phyloP scores from a whole-genome alignment of 805 yeast genomes.

The Candida stauntonica region DNA sequence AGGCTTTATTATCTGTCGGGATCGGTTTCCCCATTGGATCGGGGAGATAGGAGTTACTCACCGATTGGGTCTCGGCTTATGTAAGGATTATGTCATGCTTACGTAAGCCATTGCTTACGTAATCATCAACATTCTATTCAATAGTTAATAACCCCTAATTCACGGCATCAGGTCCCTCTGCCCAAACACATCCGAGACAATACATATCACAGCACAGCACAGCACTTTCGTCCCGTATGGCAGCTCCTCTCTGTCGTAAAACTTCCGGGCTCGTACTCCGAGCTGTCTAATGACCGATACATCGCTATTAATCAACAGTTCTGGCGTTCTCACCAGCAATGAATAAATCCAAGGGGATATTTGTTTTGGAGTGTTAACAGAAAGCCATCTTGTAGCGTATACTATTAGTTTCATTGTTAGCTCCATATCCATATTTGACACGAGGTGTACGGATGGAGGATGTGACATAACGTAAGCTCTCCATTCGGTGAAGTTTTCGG shows the following conservation, averaged over 20 bases:
- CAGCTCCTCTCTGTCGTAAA: slow-evolving; percentile 8
- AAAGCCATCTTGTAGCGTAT: slow-evolving; percentile 23
- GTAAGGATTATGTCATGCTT: too few species aligned
- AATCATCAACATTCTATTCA: too few species aligned
- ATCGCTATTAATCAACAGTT: slow-evolving; percentile 17
- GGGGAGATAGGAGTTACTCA: too few species aligned
- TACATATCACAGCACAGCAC: slow-evolving; percentile 11
- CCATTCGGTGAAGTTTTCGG: slow-evolving; percentile 26
- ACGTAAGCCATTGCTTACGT: too few species aligned
- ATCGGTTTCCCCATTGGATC: too few species aligned
- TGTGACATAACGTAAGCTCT: slow-evolving; percentile 15
- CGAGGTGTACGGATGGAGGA: slow-evolving; percentile 12
- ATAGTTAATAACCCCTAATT: too few species aligned
- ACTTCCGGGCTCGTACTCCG: slow-evolving; percentile 16
- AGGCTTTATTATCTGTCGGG: too few species aligned
- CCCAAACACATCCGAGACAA: slow-evolving; percentile 15
- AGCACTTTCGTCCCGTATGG: slow-evolving; percentile 10
- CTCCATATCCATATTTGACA: slow-evolving; percentile 21
- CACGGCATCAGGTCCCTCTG: slow-evolving; percentile 20
- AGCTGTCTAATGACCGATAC: slow-evolving; percentile 20
- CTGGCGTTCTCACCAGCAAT: slow-evolving; percentile 16
- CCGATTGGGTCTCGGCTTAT: too few species aligned
- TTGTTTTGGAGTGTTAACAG: slow-evolving; percentile 12
- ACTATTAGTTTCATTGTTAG: slow-evolving; percentile 18
- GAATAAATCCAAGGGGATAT: slow-evolving; percentile 20